A percentile compares a stretch with the other conserved stretches of the same genome.
phyloP scores from a whole-genome alignment of 129 eudicot species.

The Gnaphalium uliginosum region DNA sequence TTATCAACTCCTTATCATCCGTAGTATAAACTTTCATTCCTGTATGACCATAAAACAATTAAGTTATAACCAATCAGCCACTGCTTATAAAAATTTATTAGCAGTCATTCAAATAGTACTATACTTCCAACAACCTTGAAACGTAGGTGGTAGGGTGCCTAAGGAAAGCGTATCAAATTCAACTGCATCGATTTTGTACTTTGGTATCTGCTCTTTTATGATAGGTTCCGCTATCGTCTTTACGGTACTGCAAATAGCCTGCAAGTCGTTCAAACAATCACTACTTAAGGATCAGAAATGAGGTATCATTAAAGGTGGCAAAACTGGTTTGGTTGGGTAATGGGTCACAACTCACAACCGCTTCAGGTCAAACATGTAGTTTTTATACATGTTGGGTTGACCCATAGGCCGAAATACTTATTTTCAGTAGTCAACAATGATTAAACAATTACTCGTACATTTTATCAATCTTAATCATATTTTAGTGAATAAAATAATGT shows the following conservation, averaged over 20 bases:
- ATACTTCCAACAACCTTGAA: constrained; percentile 57
- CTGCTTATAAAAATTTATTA: neutral
- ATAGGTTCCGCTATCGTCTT: constrained; percentile 81
- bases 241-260: constrained; percentile 91
- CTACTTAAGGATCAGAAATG: constrained; percentile 1
- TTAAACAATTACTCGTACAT: too few relatives aligned
- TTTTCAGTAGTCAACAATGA: too few relatives aligned
- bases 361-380: neutral
- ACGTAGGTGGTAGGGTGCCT: constrained; percentile 93
- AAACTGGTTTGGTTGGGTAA: neutral
- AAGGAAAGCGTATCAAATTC: constrained; percentile 79
- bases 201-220: constrained; percentile 91
- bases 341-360: neutral
- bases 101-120: neutral
- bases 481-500: too few relatives aligned
- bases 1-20: constrained; percentile 82
- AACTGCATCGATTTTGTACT: constrained; percentile 80
- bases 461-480: neutral
- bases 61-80: neutral
- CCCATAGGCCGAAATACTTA: neutral
- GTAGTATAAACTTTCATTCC: constrained; percentile 92
- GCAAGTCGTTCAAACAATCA: constrained; percentile 22
- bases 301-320: neutral
- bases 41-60: constrained; percentile 16
- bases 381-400: neutral